Base-by-base conservation (phyloP, 805 yeast genomes). In the Ascoidea rubescens region DNA sequence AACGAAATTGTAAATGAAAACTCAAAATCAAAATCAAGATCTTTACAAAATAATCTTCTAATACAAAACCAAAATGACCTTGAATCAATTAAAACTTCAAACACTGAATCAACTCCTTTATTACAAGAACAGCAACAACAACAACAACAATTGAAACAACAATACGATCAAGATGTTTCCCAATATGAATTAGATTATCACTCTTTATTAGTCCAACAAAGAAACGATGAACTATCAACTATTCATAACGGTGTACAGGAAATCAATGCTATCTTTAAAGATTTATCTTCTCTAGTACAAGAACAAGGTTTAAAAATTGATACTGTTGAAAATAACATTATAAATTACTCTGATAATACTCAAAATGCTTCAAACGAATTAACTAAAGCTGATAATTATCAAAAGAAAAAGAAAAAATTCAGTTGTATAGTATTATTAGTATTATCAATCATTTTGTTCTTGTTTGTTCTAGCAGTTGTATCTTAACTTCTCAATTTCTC, bases 221-320 rank as follows among this genome's bases (percentile, higher is more conserved):
- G 96, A 52, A 82, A 84, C 51, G 68, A 77, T 30, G 93, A 87
- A 55, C 84, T 90, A 37, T 71, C 73, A 33, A 80, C 78, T 55
- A 82, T 89, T 6, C 81, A 84, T 47, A 78, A 79, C 46, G 95
- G 96, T 0, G 87, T 89, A 8, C 77, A 74, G 51, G 96, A 90
- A 57, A 87, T 90, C 46, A 89, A 90, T 64, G 74, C 88, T 7
- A 89, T 90, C 4, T 89, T 88, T 64, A 80, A 80, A 57, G 96
- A 89, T 60, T 66, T 90, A 53, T 88, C 89, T 14, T 75, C 79
- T 45, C 68, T 90, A 59, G 93, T 90, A 1, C 71, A 75, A 51
- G 90, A 87, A 64, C 97, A 90, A 63, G 96, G 96, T 5, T 81
- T 77, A 33, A 89, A 86, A 58, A 74, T 90, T 16, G 95, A 88